Base-by-base conservation (phyloP, 495 filamentous ascomycete genomes). In the Symbiotaphrina buchneri region DNA sequence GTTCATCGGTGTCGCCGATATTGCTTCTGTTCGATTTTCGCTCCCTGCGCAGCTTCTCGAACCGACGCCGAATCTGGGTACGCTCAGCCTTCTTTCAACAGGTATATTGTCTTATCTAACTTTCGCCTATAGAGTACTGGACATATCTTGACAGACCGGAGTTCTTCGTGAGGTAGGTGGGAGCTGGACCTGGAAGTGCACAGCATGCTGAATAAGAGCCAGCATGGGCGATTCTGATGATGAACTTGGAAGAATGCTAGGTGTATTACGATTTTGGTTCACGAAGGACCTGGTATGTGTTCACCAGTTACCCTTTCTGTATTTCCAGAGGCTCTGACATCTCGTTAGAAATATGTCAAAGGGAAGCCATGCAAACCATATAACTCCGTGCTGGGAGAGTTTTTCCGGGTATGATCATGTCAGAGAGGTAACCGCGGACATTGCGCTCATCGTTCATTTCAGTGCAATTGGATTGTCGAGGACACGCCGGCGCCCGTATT, bases 311-410 rank as follows among this genome's bases (percentile, higher is more conserved):
- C n/a, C n/a, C 6, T 16, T n/a, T n/a, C n/a, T n/a, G n/a, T n/a
- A n/a, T n/a, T n/a, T n/a, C n/a, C n/a, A n/a, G n/a, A n/a, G n/a
- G n/a, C n/a, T n/a, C n/a, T n/a, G n/a, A 13, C 22, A 25, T 25
- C 8, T 8, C 13, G 23, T 11, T 44, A 76, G 62, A 97, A 95
- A 68, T 97, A 93, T 43, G 80, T 92, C 41, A 95, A 95, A 50
- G 85, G 87, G 27, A 92, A 84, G 55, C 87, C 87, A 6, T 93
- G 82, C 66, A 97, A 97, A 50, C 87, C 87, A 5, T 97, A 97
- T 53, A 97, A 97, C 49, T 93, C 84, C 22, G 79, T 80, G 5
- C 51, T 97, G 24, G 87, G 87, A n/a, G 87, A 97, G 53, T 95
- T 94, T 54, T 97, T 97, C 54, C 63, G 87, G 53, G 78, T 82